Conservation (phyloP, 345 rosid genomes). For the Eucalyptus polyanthemos region DNA sequence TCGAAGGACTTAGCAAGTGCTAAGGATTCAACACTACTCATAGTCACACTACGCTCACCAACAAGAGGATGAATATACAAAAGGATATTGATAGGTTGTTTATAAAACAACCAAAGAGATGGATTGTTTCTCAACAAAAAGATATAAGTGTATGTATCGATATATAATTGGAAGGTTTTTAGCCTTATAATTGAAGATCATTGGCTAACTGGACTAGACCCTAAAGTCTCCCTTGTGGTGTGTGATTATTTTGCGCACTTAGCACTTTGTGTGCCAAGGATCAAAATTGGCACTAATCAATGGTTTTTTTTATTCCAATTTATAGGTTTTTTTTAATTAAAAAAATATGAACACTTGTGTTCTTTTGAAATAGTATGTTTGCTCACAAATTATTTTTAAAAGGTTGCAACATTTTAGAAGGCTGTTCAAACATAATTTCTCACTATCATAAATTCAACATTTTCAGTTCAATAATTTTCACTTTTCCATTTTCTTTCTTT, state of each 20-base stretch:
- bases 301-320: too few species aligned
- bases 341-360: not conserved
- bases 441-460: not conserved
- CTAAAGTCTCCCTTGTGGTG: not conserved
- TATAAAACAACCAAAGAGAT: too few species aligned
- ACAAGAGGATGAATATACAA: not conserved
- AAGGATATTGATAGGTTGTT: too few species aligned
- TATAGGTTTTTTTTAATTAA: too few species aligned
- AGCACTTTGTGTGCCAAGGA: not conserved
- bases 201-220: not conserved
- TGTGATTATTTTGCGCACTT: fast-evolving
- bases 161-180: not conserved
- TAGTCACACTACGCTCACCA: not conserved
- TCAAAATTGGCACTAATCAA: not conserved
- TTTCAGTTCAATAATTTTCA: too few species aligned
- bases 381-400: not conserved
- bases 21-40: not conserved
- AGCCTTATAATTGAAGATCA: not conserved
- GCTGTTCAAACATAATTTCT: not conserved
- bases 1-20: not conserved
- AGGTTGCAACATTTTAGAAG: not conserved
- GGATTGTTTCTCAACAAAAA: not conserved
- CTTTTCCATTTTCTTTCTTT: not conserved
- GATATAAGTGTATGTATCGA: too few species aligned
- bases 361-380: not conserved